These are phyloP conservation scores for Phalaenopsis hybrid DNA, from an alignment of 116 monocot genomes.

Conservation along the genomic window DNA sequence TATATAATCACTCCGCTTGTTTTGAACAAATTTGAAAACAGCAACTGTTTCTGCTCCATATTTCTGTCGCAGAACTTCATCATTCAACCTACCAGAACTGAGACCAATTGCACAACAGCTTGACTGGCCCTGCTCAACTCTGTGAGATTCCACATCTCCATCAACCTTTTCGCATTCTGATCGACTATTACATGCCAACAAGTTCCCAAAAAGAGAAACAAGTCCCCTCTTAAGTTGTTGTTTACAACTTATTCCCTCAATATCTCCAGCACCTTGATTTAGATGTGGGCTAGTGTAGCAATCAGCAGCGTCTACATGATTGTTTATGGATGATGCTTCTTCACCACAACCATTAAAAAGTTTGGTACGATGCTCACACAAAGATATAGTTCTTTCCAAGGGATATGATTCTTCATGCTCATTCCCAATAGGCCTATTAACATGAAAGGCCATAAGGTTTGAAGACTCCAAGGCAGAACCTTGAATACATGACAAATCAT, in stretches of 20 bases:
- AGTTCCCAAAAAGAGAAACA: slow-evolving; percentile 25
- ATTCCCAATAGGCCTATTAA: slow-evolving; percentile 14
- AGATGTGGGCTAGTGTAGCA: slow-evolving; percentile 2
- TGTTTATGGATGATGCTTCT: not conserved
- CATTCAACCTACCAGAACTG: slow-evolving; percentile 11
- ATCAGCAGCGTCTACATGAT: slow-evolving; percentile 5
- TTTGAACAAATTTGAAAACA: slow-evolving; percentile 6
- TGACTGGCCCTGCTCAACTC: slow-evolving; percentile 7
- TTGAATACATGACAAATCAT: slow-evolving; percentile 19
- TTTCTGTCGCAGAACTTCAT: not conserved
- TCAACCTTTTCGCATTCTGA: slow-evolving; percentile 16
- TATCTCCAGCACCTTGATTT: slow-evolving; percentile 12
- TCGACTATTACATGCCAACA: not conserved
- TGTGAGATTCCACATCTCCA: slow-evolving; percentile 13
- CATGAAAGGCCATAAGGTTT: slow-evolving; percentile 11
- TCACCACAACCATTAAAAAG: slow-evolving; percentile 9
- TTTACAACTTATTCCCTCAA: slow-evolving; percentile 23
- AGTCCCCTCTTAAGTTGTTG: slow-evolving; percentile 34
- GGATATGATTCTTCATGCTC: slow-evolving; percentile 11
- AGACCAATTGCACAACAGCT: slow-evolving; percentile 1
- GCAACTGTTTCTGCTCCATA: slow-evolving; percentile 5
- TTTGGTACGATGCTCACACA: not conserved
- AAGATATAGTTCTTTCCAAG: not conserved
- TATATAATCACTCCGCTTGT: slow-evolving; percentile 19
- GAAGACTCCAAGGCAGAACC: slow-evolving; percentile 6